Evolutionary conservation across 208 protist species (phyloP), one percentile per base, ranked within the genome.

Genomic region (Trypanosoma vivax): DNA sequence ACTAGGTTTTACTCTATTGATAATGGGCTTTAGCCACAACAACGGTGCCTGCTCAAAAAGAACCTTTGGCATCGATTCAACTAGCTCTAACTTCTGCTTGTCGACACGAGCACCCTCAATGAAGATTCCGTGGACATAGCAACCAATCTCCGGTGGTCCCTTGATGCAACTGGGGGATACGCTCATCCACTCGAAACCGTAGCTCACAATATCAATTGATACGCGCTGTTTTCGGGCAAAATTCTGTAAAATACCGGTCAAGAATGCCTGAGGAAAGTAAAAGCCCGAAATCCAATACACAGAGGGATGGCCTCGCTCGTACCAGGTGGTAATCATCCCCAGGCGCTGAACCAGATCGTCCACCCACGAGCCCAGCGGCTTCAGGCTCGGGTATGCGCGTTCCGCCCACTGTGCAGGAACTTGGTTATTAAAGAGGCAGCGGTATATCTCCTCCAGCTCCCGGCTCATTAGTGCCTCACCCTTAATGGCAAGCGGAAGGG

Each of bases 401-500:
- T 89, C 73, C 0, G 70, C 61, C 96, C 96, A 98, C 59, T 84
- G 52, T 5, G 53, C 50, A 2, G 96, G 96, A 16, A 99, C 95
- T 53, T 96, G 86, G 66, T 99, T 99, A 68, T 88, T 96, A 76
- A 92, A 98, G 16, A 99, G 65, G 13, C 88, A 78, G 25, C 77
- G 82, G 56, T 93, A 83, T 33, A 99, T 83, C 11, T 83, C 83
- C 66, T 99, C 97, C 10, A 99, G 75, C 70, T 95, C 84, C 29
- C 66, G 81, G 50, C 79, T 96, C 98, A 99, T 99, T 48, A 99
- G 95, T 11, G 99, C 92, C 49, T 97, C 79, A 24, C 98, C 97
- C 51, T 98, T 97, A 60, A 99, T 84, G 6, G 96, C 97, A 39
- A 95, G 82, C 7, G 86, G 77, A 50, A 97, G 74, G 48, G 60